A percentile compares a stretch with the other conserved stretches of the same genome.
These are phyloP conservation scores for Aspergillus fumigatiaffinis DNA, from an alignment of 2,329 filamentous ascomycete species.

Conservation along the genomic window DNA sequence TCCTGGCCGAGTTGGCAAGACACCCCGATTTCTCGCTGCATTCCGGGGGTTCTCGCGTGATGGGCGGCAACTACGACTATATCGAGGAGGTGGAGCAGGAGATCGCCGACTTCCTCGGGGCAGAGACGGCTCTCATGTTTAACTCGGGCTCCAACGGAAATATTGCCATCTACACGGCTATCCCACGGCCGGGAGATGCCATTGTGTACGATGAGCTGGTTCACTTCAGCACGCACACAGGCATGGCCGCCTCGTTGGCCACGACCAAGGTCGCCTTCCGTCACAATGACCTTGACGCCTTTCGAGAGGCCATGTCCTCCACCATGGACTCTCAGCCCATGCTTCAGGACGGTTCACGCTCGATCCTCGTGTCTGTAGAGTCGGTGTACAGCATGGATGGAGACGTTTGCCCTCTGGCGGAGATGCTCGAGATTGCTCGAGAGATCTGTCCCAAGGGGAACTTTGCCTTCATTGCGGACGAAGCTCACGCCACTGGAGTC, in stretches of 20 bases:
- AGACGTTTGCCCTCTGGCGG: slow-evolving; percentile 39
- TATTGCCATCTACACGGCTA: slow-evolving; percentile 49
- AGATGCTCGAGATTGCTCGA: slow-evolving; percentile 35
- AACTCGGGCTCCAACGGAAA: slow-evolving; percentile 41
- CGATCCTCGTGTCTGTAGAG: slow-evolving; percentile 42
- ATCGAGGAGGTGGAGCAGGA: slow-evolving; percentile 47
- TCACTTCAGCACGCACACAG: slow-evolving; percentile 67
- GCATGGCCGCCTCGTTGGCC: slow-evolving; percentile 57
- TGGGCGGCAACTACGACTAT: slow-evolving; percentile 53
- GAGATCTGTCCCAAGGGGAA: slow-evolving; percentile 34
- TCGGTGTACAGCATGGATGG: slow-evolving; percentile 49
- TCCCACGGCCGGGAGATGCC: slow-evolving; percentile 50
- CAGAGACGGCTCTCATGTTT: slow-evolving; percentile 49
- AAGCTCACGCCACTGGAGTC: slow-evolving; percentile 46
- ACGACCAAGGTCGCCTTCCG: slow-evolving; percentile 30
- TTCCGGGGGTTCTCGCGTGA: slow-evolving; percentile 45
- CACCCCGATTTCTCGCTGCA: slow-evolving; percentile 33
- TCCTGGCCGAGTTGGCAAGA: slow-evolving; percentile 39
- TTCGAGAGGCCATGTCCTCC: slow-evolving; percentile 10
- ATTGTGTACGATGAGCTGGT: slow-evolving; percentile 65
- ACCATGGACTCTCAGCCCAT: slow-evolving; percentile 5
- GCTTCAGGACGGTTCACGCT: slow-evolving; percentile 25
- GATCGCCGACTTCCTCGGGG: slow-evolving; percentile 52
- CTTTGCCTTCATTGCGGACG: slow-evolving; percentile 29
- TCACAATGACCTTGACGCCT: slow-evolving; percentile 31